Evolutionary conservation across 2,329 filamentous ascomycete species (phyloP), one percentile per base, ranked within the genome.

Genomic region (Gremmenia infestans): DNA sequence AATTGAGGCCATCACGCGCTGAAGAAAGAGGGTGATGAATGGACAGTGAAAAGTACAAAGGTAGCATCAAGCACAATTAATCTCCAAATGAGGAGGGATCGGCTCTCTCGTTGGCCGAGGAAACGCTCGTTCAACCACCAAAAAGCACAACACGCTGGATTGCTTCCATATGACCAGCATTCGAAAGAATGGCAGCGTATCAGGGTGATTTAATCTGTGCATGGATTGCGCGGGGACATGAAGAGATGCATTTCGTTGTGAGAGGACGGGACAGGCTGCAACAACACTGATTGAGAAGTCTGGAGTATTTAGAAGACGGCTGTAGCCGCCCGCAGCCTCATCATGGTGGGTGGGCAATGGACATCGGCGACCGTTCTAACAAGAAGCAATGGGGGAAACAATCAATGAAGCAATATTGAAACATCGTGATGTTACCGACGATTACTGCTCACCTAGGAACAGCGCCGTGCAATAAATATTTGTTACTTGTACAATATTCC

Each of bases 41-140:
- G 45, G 45, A 9, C 12, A 5, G 22, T 25, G 45, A 28, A 47
- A 25, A 32, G 45, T 22, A 46, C 17, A 35, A 37, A 23, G 51
- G 51, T 47, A 37, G 42, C 40, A 46, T 53, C 23, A 47, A 47
- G 45, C 45, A 32, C 39, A 47, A 25, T 25, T 37, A 39, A 47
- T 53, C 35, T 53, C 51, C 35, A 35, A 28, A 47, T 19, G 42
- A n/a, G 51, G 42, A 25, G 9, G 14, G 42, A 53, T 53, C 42
- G 9, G 17, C 42, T 5, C 8, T 53, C 42, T 37, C 15, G 23
- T 47, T 53, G 42, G 51, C 32, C 28, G 42, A 48, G 42, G 51
- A 53, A 14, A 53, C 51, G 51, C 51, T 53, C 42, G 19, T 17
- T 53, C 40, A 15, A 37, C 50, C 40, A 47, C 15, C 28, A 52